These are phyloP conservation scores for Mucor indicus DNA, from an alignment of 371 early-diverging fungal species.

Conservation along the genomic window DNA sequence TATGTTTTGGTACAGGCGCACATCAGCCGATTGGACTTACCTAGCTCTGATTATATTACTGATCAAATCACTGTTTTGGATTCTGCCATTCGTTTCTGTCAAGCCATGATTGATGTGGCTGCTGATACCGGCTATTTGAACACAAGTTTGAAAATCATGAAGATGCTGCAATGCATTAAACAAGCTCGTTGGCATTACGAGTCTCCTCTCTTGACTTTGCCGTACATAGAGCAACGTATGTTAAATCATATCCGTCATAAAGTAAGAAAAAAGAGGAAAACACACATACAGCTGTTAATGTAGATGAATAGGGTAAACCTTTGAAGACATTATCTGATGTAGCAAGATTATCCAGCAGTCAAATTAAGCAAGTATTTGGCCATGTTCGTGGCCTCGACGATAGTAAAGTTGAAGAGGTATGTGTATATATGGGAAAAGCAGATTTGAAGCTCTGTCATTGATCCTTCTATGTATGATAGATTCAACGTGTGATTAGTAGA, in stretches of 20 bases:
- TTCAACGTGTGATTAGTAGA: slow-evolving; percentile 51
- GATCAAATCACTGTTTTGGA: slow-evolving; percentile 93
- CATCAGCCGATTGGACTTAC: slow-evolving; percentile 63
- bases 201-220: slow-evolving; percentile 70
- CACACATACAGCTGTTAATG: not conserved
- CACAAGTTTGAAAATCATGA: slow-evolving; percentile 67
- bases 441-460: not conserved
- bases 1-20: slow-evolving; percentile 88
- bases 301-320: slow-evolving; percentile 21
- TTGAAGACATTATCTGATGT: slow-evolving; percentile 47
- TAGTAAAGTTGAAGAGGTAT: slow-evolving; percentile 36
- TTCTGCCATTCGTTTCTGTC: slow-evolving; percentile 84
- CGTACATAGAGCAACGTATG: slow-evolving; percentile 54
- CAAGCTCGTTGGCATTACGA: slow-evolving; percentile 84
- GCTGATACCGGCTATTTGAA: slow-evolving; percentile 68
- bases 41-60: slow-evolving; percentile 88
- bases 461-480: too few species aligned
- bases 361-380: slow-evolving; percentile 51
- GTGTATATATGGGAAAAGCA: too few species aligned
- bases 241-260: slow-evolving; percentile 29
- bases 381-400: slow-evolving; percentile 38
- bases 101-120: slow-evolving; percentile 90
- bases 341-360: slow-evolving; percentile 40
- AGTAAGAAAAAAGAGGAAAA: slow-evolving; percentile 12
- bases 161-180: slow-evolving; percentile 83